Evolutionary conservation across 1,139 yeast genomes (phyloP), one percentile per base, ranked within the genome.

Genomic region (Pichia sp.): DNA sequence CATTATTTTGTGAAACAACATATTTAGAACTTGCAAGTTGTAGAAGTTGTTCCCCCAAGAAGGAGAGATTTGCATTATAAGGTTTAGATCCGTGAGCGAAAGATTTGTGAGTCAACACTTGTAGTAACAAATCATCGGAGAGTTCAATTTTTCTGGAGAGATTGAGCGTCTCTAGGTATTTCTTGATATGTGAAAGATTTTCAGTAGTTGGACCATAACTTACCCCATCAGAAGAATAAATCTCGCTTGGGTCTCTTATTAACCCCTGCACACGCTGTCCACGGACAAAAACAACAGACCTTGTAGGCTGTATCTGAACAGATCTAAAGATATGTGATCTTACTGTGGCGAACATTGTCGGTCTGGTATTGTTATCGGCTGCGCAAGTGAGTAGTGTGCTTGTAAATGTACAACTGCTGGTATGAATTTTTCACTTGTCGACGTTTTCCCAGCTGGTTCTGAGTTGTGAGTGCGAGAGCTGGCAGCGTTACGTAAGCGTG

Each of bases 31-130:
- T 68, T 52, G 68, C 72, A 45, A 80, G 66, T 54, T 81, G 78
- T 51, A 85, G 64, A 52, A 83, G 68, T 58, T 83, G 84, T 31
- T 75, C 64, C n/a, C 97, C 97, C 63, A 85, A 66, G 39, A 81
- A 73, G 21, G 85, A 71, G 54, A 89, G 68, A 60, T 83, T 84
- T 58, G 86, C 95, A 62, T 89, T 89, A 62, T 82, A 85, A 17
- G 96, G 96, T 54, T 80, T 79, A 47, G 75, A 69, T 14, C 95
- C 96, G 63, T 85, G 93, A 8, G 94, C 94, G 69, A 88, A 89
- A 32, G 95, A 84, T 64, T 89, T 89, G 64, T 89, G 96, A 11
- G 96, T 88, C 54, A 88, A 66, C 28, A 84, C 78, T 64, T 89
- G 96, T 47, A 86, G 66, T 30, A 83, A 68, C 45, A 84, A 53